Percentiles rank a stretch among this genome's conserved stretches.
Conservation (phyloP, 1,139 yeast genomes). For the Hyphopichia pseudoburtonii region DNA sequence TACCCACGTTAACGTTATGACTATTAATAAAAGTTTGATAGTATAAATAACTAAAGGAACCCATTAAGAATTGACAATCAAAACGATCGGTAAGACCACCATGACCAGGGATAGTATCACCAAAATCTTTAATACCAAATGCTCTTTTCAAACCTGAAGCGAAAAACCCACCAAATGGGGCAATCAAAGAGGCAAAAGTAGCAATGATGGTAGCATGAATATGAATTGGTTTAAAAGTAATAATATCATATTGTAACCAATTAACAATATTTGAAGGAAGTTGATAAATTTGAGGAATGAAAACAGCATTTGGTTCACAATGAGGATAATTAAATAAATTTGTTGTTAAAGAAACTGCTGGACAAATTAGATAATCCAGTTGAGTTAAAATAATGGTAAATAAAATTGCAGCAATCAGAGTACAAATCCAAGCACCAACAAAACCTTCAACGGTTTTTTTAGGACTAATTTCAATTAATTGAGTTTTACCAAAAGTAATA, state of each 20-base stretch:
- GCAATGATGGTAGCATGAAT: slow-evolving; percentile 85
- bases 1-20: slow-evolving; percentile 68
- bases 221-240: slow-evolving; percentile 80
- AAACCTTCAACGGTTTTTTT: slow-evolving; percentile 98
- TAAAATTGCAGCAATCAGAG: slow-evolving; percentile 70
- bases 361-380: slow-evolving; percentile 82
- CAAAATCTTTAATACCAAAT: slow-evolving; percentile 66
- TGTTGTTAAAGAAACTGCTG: slow-evolving; percentile 67
- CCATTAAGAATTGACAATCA: slow-evolving; percentile 98
- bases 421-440: slow-evolving; percentile 96
- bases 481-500: slow-evolving; percentile 92
- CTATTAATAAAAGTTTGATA: slow-evolving; percentile 88
- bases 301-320: slow-evolving; percentile 88
- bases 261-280: slow-evolving; percentile 69
- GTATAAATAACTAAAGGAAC: slow-evolving; percentile 88
- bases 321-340: slow-evolving; percentile 46
- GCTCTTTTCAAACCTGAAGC: slow-evolving; percentile 97
- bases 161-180: slow-evolving; percentile 98
- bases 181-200: slow-evolving; percentile 93
- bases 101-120: slow-evolving; percentile 64
- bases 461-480: slow-evolving; percentile 89
- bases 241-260: slow-evolving; percentile 35
- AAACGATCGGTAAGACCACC: slow-evolving; percentile 98
- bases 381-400: slow-evolving; percentile 65
- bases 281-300: slow-evolving; percentile 73